These are phyloP conservation scores for Dillenia turbinata DNA, from an alignment of 164 flowering plant species.

Conservation along the genomic window DNA sequence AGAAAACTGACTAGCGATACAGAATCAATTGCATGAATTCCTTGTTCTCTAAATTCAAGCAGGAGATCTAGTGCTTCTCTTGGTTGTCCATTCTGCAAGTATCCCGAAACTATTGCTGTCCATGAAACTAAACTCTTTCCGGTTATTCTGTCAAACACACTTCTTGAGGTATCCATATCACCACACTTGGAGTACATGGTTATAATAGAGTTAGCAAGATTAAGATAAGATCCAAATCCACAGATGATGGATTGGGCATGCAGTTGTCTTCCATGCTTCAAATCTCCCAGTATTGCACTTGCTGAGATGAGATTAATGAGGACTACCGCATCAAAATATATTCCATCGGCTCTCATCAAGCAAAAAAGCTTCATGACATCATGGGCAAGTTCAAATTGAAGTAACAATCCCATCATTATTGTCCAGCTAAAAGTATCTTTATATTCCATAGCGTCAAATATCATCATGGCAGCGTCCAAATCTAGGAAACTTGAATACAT, in stretches of 20 bases:
- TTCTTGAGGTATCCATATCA: constrained; percentile 25
- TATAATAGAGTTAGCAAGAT: constrained; percentile 24
- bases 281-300: constrained; percentile 29
- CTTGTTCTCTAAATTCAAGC: constrained; percentile 9
- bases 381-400: constrained; percentile 16
- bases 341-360: constrained; percentile 19
- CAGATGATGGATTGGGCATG: constrained; percentile 24
- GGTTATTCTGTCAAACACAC: constrained; percentile 15
- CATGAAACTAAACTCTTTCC: constrained; percentile 30
- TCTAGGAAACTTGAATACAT: constrained; percentile 33
- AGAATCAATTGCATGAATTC: constrained; percentile 18
- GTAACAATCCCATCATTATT: constrained; percentile 29
- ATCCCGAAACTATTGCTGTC: constrained; percentile 40
- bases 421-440: constrained; percentile 41
- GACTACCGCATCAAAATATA: constrained; percentile 20
- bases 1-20: constrained; percentile 17
- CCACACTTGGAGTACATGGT: constrained; percentile 36
- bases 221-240: constrained; percentile 20
- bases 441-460: constrained; percentile 24
- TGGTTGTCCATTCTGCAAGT: constrained; percentile 23
- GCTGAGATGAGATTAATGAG: constrained; percentile 24
- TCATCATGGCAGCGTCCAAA: constrained; percentile 15
- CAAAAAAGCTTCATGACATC: constrained; percentile 23
- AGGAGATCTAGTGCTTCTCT: constrained; percentile 25
- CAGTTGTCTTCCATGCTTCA: constrained; percentile 25